Percentiles rank a stretch among this genome's conserved stretches.
phyloP scores from a whole-genome alignment of 1,139 yeast species.

The Candida sanyaensis region DNA sequence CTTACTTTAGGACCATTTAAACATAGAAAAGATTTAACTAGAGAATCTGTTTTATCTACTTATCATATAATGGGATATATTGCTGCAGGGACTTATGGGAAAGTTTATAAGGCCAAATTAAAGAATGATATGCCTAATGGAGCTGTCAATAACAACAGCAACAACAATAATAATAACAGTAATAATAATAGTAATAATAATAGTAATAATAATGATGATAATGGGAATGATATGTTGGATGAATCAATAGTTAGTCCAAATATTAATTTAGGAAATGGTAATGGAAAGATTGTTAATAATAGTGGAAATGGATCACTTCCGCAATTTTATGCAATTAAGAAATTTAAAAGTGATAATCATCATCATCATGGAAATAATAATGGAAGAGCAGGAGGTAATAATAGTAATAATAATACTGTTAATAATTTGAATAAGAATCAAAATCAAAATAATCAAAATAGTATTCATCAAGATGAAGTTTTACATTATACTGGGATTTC shows the following conservation, averaged over 20 bases:
- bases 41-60: slow-evolving; percentile 74
- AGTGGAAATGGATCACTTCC: slow-evolving; percentile 9
- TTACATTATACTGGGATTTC: slow-evolving; percentile 92
- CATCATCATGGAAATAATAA: slow-evolving; percentile 31
- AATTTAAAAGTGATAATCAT: slow-evolving; percentile 91
- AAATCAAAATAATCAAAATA: slow-evolving; percentile 24
- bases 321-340: slow-evolving; percentile 78
- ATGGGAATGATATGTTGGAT: slow-evolving; percentile 2
- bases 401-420: slow-evolving; percentile 52
- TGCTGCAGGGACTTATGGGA: slow-evolving; percentile 98
- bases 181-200: no score
- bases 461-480: slow-evolving; percentile 68
- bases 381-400: slow-evolving; percentile 13
- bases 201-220: background rate
- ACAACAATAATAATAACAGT: background rate
- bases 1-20: slow-evolving; percentile 74
- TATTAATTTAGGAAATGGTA: background rate
- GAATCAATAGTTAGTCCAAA: slow-evolving; percentile 2
- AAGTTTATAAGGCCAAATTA: slow-evolving; percentile 86
- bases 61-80: slow-evolving; percentile 92
- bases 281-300: background rate
- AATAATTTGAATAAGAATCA: slow-evolving; percentile 15
- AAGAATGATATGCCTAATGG: slow-evolving; percentile 22
- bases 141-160: background rate
- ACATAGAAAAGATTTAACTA: slow-evolving; percentile 66